Conservation (phyloP, 176 grass and related monocot species). For the Aegilops speltoides region DNA sequence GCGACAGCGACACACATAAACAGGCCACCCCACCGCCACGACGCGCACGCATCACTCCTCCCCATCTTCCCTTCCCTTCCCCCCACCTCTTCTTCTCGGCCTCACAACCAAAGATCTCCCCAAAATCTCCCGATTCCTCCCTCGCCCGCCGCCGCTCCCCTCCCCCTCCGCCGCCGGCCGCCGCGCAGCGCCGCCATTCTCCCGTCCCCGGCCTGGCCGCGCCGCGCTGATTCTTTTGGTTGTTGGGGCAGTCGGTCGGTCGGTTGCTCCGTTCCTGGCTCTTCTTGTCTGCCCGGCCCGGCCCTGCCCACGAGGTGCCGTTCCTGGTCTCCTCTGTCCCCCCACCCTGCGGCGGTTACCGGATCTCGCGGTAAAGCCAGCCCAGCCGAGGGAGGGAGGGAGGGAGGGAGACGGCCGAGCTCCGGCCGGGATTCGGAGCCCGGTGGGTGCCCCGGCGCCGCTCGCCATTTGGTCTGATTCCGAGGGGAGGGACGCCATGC, state of each 20-base stretch:
- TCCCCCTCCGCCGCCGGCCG: too few species aligned
- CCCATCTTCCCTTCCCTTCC: neutral
- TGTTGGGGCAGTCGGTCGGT: neutral
- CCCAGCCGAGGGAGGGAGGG: neutral
- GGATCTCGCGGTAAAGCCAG: neutral
- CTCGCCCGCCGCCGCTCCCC: neutral
- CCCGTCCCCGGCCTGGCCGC: neutral
- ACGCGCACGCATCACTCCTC: neutral
- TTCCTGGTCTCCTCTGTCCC: neutral
- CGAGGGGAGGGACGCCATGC: neutral
- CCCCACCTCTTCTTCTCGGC: neutral
- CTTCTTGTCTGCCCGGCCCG: neutral
- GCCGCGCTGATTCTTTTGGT: neutral
- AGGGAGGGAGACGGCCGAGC: neutral
- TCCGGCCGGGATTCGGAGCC: conserved; percentile 3
- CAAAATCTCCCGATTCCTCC: neutral
- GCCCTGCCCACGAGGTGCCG: neutral
- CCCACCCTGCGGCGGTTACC: neutral
- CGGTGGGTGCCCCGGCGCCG: conserved; percentile 20
- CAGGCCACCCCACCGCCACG: neutral
- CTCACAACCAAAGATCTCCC: neutral
- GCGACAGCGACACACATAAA: neutral
- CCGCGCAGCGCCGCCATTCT: neutral
- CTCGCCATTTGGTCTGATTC: conserved; percentile 28
- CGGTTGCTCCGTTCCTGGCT: conserved; percentile 9